Percentiles rank a stretch among this genome's conserved stretches.
These are phyloP conservation scores for Globisporangium cylindrosporum DNA, from an alignment of 352 stramenopile genomes.

Conservation along the genomic window DNA sequence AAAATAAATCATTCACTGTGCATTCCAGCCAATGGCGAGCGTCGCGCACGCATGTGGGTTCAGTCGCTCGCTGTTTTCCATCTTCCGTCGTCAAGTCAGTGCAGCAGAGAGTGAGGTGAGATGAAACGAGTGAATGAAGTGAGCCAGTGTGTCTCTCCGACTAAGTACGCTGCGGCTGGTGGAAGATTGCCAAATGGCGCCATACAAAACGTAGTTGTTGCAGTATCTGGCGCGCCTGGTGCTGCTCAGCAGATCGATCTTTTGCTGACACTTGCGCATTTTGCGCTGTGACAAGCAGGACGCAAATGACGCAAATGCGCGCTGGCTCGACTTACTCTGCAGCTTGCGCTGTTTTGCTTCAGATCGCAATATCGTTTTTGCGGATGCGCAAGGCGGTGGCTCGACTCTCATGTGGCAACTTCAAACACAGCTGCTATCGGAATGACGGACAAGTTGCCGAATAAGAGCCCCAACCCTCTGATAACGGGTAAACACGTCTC, in stretches of 20 bases:
- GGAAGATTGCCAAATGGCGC: background rate
- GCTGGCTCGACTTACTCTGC: background rate
- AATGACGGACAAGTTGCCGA: background rate
- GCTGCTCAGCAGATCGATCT: background rate
- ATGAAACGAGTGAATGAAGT: no score
- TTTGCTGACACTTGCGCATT: background rate
- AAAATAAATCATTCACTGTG: slow-evolving; percentile 12
- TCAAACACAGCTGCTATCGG: background rate
- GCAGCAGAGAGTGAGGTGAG: no score
- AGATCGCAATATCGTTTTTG: background rate
- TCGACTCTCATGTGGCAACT: background rate
- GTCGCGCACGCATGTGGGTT: slow-evolving; percentile 14
- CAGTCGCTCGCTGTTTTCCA: background rate
- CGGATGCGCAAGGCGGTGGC: background rate
- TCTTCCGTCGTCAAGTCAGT: slow-evolving; percentile 5
- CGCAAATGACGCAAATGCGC: background rate
- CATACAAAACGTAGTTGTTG: background rate
- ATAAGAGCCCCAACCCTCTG: background rate
- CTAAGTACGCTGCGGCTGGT: background rate
- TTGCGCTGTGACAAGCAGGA: slow-evolving; percentile 1
- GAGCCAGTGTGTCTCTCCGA: slow-evolving; percentile 4
- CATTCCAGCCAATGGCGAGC: slow-evolving; percentile 6
- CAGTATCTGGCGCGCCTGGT: background rate
- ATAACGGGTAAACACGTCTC: background rate
- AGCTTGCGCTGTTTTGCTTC: background rate